Base-by-base conservation (phyloP, 2,329 filamentous ascomycete genomes). In the Monosporascus sp. region DNA sequence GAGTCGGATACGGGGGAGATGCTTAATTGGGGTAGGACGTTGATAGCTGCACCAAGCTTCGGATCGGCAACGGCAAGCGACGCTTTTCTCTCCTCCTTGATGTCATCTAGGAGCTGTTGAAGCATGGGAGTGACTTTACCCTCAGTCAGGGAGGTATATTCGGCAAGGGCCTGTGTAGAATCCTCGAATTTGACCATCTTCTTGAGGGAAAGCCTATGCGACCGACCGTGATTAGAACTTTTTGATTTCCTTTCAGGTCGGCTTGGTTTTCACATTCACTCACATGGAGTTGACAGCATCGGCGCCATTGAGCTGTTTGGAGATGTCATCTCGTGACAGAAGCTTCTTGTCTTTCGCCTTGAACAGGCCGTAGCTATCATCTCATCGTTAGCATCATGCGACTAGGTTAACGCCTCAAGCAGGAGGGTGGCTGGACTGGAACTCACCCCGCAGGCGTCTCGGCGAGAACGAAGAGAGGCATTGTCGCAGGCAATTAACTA, bases 331-430 rank as follows among this genome's bases (percentile, higher is more conserved):
- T 67, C 88, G 86, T 74, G 96, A 94, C 61, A 99, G 80, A 55
- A 97, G 83, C 80, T 97, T 97, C 85, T 97, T 97, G 82, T 97
- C 93, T 73, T 92, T 90, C 65, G 93, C 89, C 82, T 99, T 97
- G 79, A 99, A 91, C 72, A 99, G 85, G 74, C 92, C 94, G 79
- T 97, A 97, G 72, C 94, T 96, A 65, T 62, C 60, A 53, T 57
- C 54, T 43, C 51, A 58, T 67, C 53, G 65, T 63, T 56, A 57
- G 46, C 45, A 41, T 20, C 46, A 36, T 39, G 50, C 55, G 31
- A 35, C 31, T 5, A 5, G 31, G 31, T 14, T 14, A 35, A 35
- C 31, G 14, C 9, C 17, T 7, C 18, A 24, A 20, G 18, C 22
- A 14, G 17, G 3, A 43, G 18, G 11, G 38, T 18, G 45, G 18